These are phyloP conservation scores for Claviceps lovelessii DNA, from an alignment of 2,329 filamentous ascomycete species.

Conservation along the genomic window DNA sequence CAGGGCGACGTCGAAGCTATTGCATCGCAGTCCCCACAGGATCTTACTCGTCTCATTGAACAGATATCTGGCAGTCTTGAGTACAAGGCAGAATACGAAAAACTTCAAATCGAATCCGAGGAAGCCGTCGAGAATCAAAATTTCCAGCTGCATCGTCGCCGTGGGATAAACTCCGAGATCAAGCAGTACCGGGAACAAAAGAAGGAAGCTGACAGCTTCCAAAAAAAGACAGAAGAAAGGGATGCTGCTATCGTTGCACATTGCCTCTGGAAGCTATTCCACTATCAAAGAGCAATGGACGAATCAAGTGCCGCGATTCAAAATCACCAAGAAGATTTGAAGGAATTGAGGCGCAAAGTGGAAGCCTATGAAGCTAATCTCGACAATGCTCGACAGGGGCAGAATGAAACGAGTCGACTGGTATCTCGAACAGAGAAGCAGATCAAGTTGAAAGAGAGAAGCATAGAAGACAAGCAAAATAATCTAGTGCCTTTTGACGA, in stretches of 20 bases:
- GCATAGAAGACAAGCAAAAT: constrained; percentile 75
- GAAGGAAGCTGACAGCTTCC: constrained; percentile 84
- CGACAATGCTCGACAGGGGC: constrained; percentile 70
- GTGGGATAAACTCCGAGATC: constrained; percentile 94
- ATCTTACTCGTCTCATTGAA: constrained; percentile 85
- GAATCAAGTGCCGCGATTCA: constrained; percentile 82
- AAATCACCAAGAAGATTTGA: constrained; percentile 85
- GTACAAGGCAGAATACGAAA: constrained; percentile 87
- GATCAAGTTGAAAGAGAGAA: constrained; percentile 75
- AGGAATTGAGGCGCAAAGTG: constrained; percentile 78
- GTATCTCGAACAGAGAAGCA: constrained; percentile 69
- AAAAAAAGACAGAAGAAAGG: constrained; percentile 76
- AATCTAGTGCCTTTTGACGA: constrained; percentile 79
- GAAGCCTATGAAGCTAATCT: constrained; percentile 70
- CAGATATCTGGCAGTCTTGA: constrained; percentile 95
- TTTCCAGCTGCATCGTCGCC: constrained; percentile 73
- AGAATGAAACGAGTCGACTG: constrained; percentile 60
- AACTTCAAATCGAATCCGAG: constrained; percentile 72
- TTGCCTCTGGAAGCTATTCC: constrained; percentile 91
- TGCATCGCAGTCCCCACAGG: constrained; percentile 84
- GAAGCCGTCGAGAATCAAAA: constrained; percentile 78
- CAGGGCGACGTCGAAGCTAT: constrained; percentile 97
- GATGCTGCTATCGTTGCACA: constrained; percentile 87
- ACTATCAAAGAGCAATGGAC: constrained; percentile 87
- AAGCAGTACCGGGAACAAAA: constrained; percentile 97